phyloP scores from a whole-genome alignment of 192 early-diverging fungal species.

The Coemansia sp. region DNA sequence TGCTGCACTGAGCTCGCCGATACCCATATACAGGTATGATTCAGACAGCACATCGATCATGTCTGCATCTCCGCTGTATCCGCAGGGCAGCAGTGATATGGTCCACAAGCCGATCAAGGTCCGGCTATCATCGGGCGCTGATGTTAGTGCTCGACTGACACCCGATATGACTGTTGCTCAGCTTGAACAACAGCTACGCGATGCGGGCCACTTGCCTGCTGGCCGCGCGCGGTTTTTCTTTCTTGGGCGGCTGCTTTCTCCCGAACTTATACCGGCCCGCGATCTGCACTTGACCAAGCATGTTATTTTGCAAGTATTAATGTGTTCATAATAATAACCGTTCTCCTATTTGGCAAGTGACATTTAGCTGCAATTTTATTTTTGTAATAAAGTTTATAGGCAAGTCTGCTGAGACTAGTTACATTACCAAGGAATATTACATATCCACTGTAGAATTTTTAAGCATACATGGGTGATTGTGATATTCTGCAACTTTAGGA shows the following conservation, averaged over 20 bases:
- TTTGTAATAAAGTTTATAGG: too few relatives aligned
- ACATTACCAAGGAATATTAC: too few relatives aligned
- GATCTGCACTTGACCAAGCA: constrained; percentile 20
- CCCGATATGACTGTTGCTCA: constrained; percentile 32
- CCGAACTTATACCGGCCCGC: constrained; percentile 17
- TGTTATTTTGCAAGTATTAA: constrained; percentile 30
- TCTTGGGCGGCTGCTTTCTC: constrained; percentile 50
- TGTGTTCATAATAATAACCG: background rate
- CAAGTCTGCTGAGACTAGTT: too few relatives aligned
- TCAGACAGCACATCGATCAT: background rate
- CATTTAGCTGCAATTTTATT: too few relatives aligned
- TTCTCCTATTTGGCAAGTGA: too few relatives aligned
- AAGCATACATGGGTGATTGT: too few relatives aligned
- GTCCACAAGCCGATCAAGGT: constrained; percentile 5
- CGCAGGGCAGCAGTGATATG: background rate
- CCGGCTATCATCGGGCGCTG: constrained; percentile 21
- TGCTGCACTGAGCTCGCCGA: background rate
- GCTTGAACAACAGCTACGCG: constrained; percentile 25
- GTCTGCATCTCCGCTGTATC: background rate
- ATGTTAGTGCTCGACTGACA: constrained; percentile 15
- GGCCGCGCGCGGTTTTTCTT: constrained; percentile 51
- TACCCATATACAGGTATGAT: constrained; percentile 5
- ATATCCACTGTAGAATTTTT: too few relatives aligned
- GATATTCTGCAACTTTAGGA: too few relatives aligned
- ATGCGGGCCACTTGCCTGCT: constrained; percentile 12